Percentiles rank a stretch among this genome's conserved stretches.
Evolutionary conservation across 202 grass and related monocot species (phyloP).

Genomic region (Setaria italica): DNA sequence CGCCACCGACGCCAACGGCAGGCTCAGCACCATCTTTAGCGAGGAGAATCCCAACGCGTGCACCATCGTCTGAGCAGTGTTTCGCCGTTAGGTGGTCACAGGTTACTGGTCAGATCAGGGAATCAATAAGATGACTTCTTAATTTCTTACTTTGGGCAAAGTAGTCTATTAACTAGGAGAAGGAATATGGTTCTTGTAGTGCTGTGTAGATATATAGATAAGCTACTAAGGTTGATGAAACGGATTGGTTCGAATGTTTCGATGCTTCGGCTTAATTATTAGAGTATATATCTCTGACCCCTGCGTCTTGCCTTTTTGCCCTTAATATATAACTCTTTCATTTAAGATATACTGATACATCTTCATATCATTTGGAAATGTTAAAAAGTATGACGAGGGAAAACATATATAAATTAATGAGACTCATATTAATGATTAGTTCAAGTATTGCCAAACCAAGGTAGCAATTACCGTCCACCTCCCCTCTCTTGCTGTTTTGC

Average conservation of each 20-base stretch:
- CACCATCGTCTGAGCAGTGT: constrained; percentile 57
- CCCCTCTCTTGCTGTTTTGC: too few species aligned
- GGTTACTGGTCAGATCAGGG: not conserved
- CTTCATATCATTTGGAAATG: too few species aligned
- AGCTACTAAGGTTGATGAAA: not conserved
- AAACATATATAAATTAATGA: too few species aligned
- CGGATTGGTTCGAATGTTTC: constrained; percentile 28
- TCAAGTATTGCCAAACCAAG: too few species aligned
- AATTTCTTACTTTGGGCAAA: not conserved
- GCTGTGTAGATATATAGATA: constrained; percentile 7
- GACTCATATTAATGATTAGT: too few species aligned
- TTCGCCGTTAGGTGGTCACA: too few species aligned
- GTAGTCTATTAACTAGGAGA: not conserved
- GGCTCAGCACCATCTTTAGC: constrained; percentile 82
- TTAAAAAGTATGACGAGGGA: too few species aligned
- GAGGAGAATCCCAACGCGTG: constrained; percentile 98
- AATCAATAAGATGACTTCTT: constrained; percentile 26
- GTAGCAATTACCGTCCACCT: too few species aligned
- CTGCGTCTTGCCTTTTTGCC: too few species aligned
- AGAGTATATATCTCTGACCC: too few species aligned
- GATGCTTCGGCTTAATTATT: constrained; percentile 1
- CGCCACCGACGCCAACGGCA: constrained; percentile 75
- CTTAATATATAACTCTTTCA: too few species aligned
- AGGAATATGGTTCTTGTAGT: constrained; percentile 39
- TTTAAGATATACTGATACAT: too few species aligned